Percentiles rank a stretch among this genome's conserved stretches.
Evolutionary conservation across 306 rosid species (phyloP).

Genomic region (Vigna reflexopilosa): DNA sequence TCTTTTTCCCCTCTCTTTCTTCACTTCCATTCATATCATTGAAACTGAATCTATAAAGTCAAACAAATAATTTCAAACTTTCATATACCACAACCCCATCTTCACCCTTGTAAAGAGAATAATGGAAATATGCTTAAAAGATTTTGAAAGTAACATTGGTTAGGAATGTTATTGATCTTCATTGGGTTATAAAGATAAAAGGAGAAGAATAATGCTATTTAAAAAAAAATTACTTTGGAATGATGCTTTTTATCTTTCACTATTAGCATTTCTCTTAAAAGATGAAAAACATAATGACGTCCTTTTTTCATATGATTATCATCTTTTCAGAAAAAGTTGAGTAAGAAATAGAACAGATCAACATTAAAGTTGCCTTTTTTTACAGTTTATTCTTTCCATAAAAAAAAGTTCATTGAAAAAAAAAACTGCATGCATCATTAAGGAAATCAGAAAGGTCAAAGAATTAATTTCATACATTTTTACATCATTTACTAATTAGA

Average conservation of each 20-base stretch:
- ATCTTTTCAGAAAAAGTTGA: neutral
- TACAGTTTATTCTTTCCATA: no score
- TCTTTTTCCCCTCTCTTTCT: neutral
- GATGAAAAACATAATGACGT: neutral
- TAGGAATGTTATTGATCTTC: neutral
- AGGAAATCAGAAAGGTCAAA: no score
- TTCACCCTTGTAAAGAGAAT: neutral
- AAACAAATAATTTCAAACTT: conserved; percentile 28
- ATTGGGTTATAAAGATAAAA: neutral
- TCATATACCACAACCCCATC: conserved; percentile 18
- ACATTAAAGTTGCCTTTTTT: neutral
- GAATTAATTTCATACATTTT: no score
- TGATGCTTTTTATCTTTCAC: neutral
- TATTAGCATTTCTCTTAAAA: neutral
- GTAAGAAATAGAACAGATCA: neutral
- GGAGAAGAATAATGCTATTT: neutral
- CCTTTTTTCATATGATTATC: neutral
- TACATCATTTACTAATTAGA: no score
- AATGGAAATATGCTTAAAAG: neutral
- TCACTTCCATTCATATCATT: conserved; percentile 31
- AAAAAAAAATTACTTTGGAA: neutral
- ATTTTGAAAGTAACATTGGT: conserved; percentile 5
- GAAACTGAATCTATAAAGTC: conserved; percentile 35
- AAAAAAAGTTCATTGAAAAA: no score
- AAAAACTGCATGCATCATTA: no score